Evolutionary conservation across 2,329 filamentous ascomycete species (phyloP), one percentile per base, ranked within the genome.

Genomic region (Dactylella cylindrospora): DNA sequence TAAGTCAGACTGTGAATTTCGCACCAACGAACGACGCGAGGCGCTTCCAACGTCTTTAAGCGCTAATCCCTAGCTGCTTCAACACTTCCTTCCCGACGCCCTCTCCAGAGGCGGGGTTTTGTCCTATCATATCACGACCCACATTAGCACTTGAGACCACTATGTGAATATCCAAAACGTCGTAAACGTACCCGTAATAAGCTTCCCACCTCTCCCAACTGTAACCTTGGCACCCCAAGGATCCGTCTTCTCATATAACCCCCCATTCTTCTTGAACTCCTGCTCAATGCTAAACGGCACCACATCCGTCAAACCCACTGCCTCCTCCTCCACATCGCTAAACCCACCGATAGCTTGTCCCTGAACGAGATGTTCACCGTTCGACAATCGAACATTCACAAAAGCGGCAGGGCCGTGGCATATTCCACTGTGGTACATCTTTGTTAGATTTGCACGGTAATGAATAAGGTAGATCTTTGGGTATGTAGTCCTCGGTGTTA

Each of bases 401-500:
- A 88, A 75, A 9, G 79, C 84, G 2, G 79, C 80, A 2, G 84
- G 82, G 4, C 83, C 84, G 72, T 88, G 84, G 75, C 84, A 87
- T 38, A 88, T 83, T 2, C 84, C 81, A 0, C 59, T 61, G 12
- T 39, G 17, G 10, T 17, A 12, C 22, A n/a, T 3, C 7, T 31
- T 39, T 26, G 36, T 39, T 40, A 38, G 20, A 51, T 26, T 32
- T 35, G 28, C 9, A n/a, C 17, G 26, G 22, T 8, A 32, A 10
- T n/a, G n/a, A 28, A 20, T 35, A 13, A 33, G 6, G 33, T 17
- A 9, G 5, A 8, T 3, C 5, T 38, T 13, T 6, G 9, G 33
- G 12, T 38, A 19, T n/a, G 5, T 4, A 15, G 33, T 13, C 15
- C 15, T 32, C n/a, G n/a, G 25, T n/a, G 20, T 26, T 51, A 61